These are phyloP conservation scores for Chaetomium olivaceum DNA, from an alignment of 2,329 filamentous ascomycete genomes.

Conservation along the genomic window DNA sequence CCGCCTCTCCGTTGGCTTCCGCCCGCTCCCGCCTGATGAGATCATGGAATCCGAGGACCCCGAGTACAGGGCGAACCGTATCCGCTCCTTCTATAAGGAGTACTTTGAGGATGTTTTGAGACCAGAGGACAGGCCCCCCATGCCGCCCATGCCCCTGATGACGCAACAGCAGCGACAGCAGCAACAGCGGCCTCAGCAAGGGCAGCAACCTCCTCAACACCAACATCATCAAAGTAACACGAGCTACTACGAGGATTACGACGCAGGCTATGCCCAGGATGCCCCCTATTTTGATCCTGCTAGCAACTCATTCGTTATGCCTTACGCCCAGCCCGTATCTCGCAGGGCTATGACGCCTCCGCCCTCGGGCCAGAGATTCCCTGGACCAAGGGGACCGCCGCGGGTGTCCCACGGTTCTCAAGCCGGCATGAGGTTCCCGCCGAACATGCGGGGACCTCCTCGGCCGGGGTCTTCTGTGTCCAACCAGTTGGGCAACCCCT, in stretches of 20 bases:
- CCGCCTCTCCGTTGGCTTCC: slow-evolving; percentile 69
- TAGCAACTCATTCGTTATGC: slow-evolving; percentile 71
- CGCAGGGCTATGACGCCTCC: slow-evolving; percentile 96
- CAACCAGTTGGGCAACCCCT: slow-evolving; percentile 31
- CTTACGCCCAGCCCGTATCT: slow-evolving; percentile 80
- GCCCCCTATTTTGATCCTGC: slow-evolving; percentile 67
- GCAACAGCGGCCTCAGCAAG: slow-evolving; percentile 31
- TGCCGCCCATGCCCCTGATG: slow-evolving; percentile 39
- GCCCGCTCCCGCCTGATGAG: slow-evolving; percentile 85
- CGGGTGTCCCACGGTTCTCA: slow-evolving; percentile 50
- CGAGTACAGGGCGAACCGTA: slow-evolving; percentile 91
- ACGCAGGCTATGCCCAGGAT: slow-evolving; percentile 68
- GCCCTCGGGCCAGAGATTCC: slow-evolving; percentile 57
- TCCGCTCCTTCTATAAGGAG: slow-evolving; percentile 98
- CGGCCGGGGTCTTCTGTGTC: slow-evolving; percentile 40
- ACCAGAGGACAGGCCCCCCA: slow-evolving; percentile 44
- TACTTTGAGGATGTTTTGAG: slow-evolving; percentile 88
- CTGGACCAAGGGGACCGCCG: slow-evolving; percentile 41
- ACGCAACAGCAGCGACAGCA: slow-evolving; percentile 31
- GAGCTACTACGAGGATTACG: slow-evolving; percentile 71
- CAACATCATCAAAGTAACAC: slow-evolving; percentile 25
- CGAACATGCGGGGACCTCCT: slow-evolving; percentile 43
- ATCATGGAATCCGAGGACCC: slow-evolving; percentile 80
- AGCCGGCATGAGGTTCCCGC: slow-evolving; percentile 49
- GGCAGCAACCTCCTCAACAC: slow-evolving; percentile 4